Conservation (phyloP, 1,284 basidiomycete species). For the Marasmius sp. region DNA sequence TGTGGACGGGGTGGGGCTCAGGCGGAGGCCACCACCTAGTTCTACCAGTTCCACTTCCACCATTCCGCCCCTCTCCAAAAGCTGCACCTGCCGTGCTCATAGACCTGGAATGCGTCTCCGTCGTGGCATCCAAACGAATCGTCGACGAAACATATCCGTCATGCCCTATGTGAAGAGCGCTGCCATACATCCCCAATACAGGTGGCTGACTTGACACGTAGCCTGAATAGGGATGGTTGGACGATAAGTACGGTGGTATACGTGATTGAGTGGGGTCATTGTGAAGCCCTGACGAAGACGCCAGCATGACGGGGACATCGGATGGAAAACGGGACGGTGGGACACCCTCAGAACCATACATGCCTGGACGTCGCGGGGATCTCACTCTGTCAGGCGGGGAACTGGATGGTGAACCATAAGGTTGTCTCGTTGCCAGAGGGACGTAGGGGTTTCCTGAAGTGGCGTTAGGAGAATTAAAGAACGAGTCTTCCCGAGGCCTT, state of each 20-base stretch:
- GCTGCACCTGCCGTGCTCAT: background rate
- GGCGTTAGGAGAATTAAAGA: too few relatives aligned
- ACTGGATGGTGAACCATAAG: too few relatives aligned
- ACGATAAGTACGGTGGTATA: background rate
- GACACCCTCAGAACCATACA: too few relatives aligned
- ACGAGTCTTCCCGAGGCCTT: too few relatives aligned
- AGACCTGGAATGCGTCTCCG: background rate
- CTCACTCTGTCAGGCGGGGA: too few relatives aligned
- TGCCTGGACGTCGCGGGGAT: too few relatives aligned
- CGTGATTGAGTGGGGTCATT: background rate
- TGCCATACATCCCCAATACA: background rate
- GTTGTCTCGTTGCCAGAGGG: too few relatives aligned
- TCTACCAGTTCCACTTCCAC: too few relatives aligned
- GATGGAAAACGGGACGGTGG: background rate
- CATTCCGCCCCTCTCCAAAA: too few relatives aligned
- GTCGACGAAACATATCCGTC: background rate
- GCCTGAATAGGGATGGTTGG: background rate
- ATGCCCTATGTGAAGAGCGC: background rate
- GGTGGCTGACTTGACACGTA: background rate
- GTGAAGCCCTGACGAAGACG: background rate
- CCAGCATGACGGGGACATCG: background rate
- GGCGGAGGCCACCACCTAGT: too few relatives aligned
- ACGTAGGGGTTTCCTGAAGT: too few relatives aligned
- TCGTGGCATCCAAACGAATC: background rate
- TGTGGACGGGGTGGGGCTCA: too few relatives aligned